A percentile compares a stretch with the other conserved stretches of the same genome.
Evolutionary conservation across 768 basidiomycete species (phyloP).

Genomic region (Boletus vinaceobasis): DNA sequence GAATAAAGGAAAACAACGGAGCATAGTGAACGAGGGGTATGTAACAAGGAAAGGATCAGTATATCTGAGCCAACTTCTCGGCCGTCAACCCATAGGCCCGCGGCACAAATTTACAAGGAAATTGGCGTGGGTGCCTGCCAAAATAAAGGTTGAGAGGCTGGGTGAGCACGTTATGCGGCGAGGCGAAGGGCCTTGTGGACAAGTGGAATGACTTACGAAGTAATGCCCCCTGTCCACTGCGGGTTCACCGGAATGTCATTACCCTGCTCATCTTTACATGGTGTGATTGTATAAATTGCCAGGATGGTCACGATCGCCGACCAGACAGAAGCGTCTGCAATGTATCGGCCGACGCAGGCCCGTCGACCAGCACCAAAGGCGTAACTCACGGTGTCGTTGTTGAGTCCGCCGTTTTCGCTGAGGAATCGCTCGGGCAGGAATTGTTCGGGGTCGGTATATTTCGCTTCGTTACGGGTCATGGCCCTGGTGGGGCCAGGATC

Average conservation of each 20-base stretch:
- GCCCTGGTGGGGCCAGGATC: conserved; percentile 18
- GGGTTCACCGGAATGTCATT: conserved; percentile 22
- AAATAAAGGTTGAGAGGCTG: neutral
- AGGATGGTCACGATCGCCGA: conserved; percentile 34
- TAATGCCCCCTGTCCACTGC: conserved; percentile 23
- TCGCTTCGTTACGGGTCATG: conserved; percentile 33
- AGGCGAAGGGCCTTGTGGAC: neutral
- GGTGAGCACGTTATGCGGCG: neutral
- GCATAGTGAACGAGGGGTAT: neutral
- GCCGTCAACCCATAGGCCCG: conserved; percentile 17
- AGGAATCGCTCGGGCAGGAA: conserved; percentile 39
- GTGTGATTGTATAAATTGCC: conserved; percentile 34
- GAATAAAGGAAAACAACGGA: neutral
- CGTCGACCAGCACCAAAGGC: conserved; percentile 38
- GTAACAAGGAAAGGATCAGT: neutral
- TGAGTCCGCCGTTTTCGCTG: conserved; percentile 17
- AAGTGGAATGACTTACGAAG: conserved; percentile 20
- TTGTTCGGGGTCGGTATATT: conserved; percentile 30
- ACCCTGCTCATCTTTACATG: conserved; percentile 25
- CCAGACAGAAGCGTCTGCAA: conserved; percentile 42
- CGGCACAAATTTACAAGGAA: conserved; percentile 25
- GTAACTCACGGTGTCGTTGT: conserved; percentile 29
- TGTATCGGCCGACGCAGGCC: conserved; percentile 38
- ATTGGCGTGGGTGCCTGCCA: conserved; percentile 22
- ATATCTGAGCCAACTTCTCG: conserved; percentile 18